Percentiles rank a stretch among this genome's conserved stretches.
These are phyloP conservation scores for Lobosporangium transversale DNA, from an alignment of 192 early-diverging fungal species.

Conservation along the genomic window DNA sequence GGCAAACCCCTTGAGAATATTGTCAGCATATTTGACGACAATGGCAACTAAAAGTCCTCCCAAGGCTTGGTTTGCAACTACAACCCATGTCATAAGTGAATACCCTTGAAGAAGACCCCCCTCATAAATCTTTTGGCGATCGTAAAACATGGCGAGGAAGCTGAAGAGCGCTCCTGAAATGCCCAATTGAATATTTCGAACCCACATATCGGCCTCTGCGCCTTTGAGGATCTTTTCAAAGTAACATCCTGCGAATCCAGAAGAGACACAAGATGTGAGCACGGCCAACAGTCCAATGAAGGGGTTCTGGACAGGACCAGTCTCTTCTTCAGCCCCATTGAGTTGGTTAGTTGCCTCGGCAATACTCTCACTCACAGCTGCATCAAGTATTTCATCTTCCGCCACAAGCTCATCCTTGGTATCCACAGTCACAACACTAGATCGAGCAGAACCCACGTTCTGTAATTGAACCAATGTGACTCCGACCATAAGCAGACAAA, in stretches of 20 bases:
- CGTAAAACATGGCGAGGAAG: conserved; percentile 75
- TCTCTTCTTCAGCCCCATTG: conserved; percentile 11
- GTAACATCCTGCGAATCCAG: conserved; percentile 88
- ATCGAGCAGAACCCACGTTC: conserved; percentile 44
- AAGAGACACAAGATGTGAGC: conserved; percentile 77
- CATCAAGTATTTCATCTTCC: conserved; percentile 33
- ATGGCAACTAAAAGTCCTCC: conserved; percentile 89
- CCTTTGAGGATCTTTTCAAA: conserved; percentile 92
- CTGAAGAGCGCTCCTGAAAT: conserved; percentile 69
- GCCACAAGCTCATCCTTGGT: conserved; percentile 22
- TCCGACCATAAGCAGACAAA: conserved; percentile 80
- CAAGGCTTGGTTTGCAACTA: conserved; percentile 82
- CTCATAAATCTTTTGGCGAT: conserved; percentile 64
- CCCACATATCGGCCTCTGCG: conserved; percentile 79
- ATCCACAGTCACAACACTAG: conserved; percentile 4
- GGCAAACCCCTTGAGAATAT: conserved; percentile 94
- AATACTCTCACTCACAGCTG: conserved; percentile 22
- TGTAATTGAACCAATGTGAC: conserved; percentile 85
- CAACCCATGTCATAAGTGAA: conserved; percentile 75
- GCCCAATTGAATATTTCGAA: conserved; percentile 83
- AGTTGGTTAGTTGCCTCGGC: conserved; percentile 15
- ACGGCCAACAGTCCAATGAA: conserved; percentile 78
- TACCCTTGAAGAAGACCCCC: conserved; percentile 86
- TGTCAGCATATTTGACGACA: conserved; percentile 94
- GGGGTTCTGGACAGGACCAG: conserved; percentile 58